Evolutionary conservation across 805 yeast genomes (phyloP), one percentile per base, ranked within the genome.

Genomic region (Yarrowia porcina): DNA sequence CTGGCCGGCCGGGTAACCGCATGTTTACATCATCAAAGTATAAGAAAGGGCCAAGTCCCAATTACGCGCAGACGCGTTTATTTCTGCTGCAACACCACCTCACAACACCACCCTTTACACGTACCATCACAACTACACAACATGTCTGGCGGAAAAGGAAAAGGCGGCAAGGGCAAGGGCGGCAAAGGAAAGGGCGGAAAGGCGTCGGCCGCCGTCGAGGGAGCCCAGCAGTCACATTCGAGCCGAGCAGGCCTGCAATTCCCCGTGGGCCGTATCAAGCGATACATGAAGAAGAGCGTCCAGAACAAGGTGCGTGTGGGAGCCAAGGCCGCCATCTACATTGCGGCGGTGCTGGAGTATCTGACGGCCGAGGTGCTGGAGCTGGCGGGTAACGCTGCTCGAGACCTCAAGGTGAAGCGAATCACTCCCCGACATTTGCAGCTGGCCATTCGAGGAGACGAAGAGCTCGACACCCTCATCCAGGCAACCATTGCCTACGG

Each of bases 191-290:
- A 92, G 76, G 86, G 96, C 25, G 90, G 96, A 33, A 89, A 89
- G 74, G 88, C 87, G 75, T 88, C 82, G 64, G 84, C 83, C 56
- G 80, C 80, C 25, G 64, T 75, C 62, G 80, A 83, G 66, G 82
- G 93, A 21, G 52, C 54, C 41, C 92, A 88, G 70, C 64, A 69
- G 30, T 89, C 97, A 13, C 96, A 92, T 70, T 89, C 96, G 6
- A 96, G 96, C 10, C 86, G 96, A 76, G 97, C 97, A 27, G 97
- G 97, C 25, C 80, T 91, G 74, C 67, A 65, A 74, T 94, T 94
- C 80, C 99, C 99, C 57, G 98, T 96, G 38, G 99, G 99, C 65
- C 90, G 99, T 87, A 91, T 94, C 70, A 93, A 94, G 84, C 86
- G 99, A 80, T 93, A 91, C 75, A 82, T 94, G 76, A 93, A 92